Evolutionary conservation across 306 rosid genomes (phyloP).

Genomic region (Malus domestica): DNA sequence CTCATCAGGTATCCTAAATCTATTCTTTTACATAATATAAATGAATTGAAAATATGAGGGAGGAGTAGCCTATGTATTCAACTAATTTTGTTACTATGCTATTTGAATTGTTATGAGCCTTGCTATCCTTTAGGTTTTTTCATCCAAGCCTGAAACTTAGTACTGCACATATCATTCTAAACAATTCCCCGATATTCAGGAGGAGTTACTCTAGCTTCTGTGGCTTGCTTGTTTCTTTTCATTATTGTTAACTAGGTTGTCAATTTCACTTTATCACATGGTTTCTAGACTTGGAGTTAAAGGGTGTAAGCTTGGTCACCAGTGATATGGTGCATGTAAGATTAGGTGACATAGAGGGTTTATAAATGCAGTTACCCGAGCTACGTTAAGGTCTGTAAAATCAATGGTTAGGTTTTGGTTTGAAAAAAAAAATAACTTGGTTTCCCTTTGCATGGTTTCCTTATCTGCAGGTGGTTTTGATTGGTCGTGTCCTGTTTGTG

Average conservation of each 20-base stretch:
- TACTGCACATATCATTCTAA: neutral
- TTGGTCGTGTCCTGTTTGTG: neutral
- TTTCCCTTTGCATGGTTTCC: neutral
- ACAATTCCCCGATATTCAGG: neutral
- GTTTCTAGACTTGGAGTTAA: neutral
- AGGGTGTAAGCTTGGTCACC: neutral
- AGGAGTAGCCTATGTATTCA: neutral
- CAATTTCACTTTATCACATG: neutral
- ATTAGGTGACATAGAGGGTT: neutral
- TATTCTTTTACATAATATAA: neutral
- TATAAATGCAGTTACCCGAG: neutral
- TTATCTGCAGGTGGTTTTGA: neutral
- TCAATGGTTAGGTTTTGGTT: neutral
- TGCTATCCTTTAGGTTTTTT: too few relatives aligned
- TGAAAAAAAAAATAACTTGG: neutral
- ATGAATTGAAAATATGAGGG: neutral
- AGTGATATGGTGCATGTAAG: neutral
- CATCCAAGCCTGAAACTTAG: neutral
- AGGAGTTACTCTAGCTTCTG: neutral
- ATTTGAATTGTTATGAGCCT: neutral
- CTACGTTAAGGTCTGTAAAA: neutral
- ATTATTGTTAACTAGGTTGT: neutral
- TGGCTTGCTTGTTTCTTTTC: neutral
- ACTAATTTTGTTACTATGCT: neutral
- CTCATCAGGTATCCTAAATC: slow-evolving; percentile 76